Conservation (phyloP, 106 monocot genomes). For the Allium cepa region DNA sequence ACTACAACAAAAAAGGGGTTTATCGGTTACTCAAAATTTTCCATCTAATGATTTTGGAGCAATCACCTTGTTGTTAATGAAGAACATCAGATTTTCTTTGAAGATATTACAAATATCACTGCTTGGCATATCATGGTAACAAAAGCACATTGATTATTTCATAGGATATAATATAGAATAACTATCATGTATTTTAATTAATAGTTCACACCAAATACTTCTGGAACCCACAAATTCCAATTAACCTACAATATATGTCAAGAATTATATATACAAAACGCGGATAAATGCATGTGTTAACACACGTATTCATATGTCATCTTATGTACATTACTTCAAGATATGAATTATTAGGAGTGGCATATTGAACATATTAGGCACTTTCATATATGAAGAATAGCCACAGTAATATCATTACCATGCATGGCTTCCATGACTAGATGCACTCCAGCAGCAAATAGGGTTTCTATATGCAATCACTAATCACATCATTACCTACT, state of each 20-base stretch:
- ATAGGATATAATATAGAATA: too few relatives aligned
- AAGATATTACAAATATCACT: too few relatives aligned
- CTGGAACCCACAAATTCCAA: background rate
- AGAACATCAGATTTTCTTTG: too few relatives aligned
- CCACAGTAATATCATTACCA: conserved; percentile 41
- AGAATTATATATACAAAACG: too few relatives aligned
- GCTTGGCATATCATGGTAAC: too few relatives aligned
- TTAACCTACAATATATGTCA: too few relatives aligned
- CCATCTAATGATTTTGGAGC: background rate
- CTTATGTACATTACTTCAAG: conserved; percentile 13
- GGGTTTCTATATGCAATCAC: conserved; percentile 60
- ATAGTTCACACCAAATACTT: too few relatives aligned
- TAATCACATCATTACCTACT: background rate
- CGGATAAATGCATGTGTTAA: background rate
- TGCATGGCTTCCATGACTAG: conserved; percentile 31
- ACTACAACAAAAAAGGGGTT: background rate
- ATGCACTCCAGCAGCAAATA: conserved; percentile 33
- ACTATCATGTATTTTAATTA: too few relatives aligned
- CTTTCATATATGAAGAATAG: conserved; percentile 55
- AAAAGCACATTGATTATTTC: too few relatives aligned
- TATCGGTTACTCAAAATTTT: background rate
- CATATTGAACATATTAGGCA: conserved; percentile 69
- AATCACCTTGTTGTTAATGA: too few relatives aligned
- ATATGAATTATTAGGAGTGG: conserved; percentile 71
- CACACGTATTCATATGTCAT: background rate